phyloP scores from a whole-genome alignment of 371 early-diverging fungal genomes.

The Zopfochytrium polystomum region DNA sequence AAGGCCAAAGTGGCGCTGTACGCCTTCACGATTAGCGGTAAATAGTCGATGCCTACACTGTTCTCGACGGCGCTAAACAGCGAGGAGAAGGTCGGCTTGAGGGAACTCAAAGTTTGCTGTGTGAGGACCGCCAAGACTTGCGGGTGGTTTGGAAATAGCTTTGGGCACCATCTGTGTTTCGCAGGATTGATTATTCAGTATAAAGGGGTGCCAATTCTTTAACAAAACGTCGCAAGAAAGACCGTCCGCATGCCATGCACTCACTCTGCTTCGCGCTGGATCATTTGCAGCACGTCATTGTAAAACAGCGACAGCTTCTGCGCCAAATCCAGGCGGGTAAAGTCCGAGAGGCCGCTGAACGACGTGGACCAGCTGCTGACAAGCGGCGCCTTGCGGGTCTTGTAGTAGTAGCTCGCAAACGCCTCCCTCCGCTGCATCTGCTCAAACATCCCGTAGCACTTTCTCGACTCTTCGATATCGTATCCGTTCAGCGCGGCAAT shows the following conservation, averaged over 20 bases:
- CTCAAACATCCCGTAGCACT: constrained; percentile 52
- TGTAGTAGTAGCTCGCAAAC: constrained; percentile 61
- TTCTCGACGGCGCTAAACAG: constrained; percentile 42
- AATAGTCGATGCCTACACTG: not conserved
- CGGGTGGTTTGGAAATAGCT: constrained; percentile 36
- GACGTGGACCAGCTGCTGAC: not conserved
- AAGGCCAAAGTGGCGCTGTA: constrained; percentile 13
- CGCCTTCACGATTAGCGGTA: constrained; percentile 2
- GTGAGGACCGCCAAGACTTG: constrained; percentile 53
- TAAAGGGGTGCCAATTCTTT: too few relatives aligned
- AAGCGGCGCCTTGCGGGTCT: constrained; percentile 40
- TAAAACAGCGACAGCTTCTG: not conserved
- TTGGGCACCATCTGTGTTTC: not conserved
- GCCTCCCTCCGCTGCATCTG: constrained; percentile 57
- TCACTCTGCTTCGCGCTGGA: not conserved
- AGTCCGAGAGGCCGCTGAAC: not conserved
- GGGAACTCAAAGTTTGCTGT: constrained; percentile 50
- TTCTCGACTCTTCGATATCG: constrained; percentile 54
- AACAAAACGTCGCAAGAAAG: too few relatives aligned
- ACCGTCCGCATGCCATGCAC: too few relatives aligned
- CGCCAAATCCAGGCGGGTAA: not conserved
- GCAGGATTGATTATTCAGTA: too few relatives aligned
- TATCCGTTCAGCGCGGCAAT: constrained; percentile 52
- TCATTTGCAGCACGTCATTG: not conserved
- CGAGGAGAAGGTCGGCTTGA: constrained; percentile 55